Conservation (phyloP, 1,284 basidiomycete species). For the Neotropicomus parvogracilis region DNA sequence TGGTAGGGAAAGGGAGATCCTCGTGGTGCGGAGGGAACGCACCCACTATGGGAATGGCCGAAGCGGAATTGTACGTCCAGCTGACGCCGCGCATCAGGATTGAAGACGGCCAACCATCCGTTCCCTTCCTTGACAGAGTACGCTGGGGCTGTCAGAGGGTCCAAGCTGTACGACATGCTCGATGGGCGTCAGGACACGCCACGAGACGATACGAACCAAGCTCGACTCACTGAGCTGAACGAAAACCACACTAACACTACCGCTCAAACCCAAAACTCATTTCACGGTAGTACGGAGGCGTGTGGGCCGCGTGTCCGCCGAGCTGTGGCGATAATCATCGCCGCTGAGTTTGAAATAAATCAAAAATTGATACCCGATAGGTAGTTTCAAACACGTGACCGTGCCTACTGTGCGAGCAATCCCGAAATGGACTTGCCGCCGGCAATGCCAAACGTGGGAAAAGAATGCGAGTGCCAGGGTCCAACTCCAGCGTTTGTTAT, state of each 20-base stretch:
- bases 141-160: slow-evolving; percentile 30
- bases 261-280: no score
- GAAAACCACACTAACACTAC: no score
- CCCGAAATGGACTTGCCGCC: slow-evolving; percentile 33
- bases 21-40: slow-evolving; percentile 11
- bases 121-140: slow-evolving; percentile 37
- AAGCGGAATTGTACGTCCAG: slow-evolving; percentile 35
- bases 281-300: slow-evolving; percentile 7
- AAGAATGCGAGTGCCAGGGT: slow-evolving; percentile 33
- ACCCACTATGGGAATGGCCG: slow-evolving; percentile 31
- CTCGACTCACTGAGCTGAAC: slow-evolving; percentile 3
- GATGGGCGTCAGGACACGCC: slow-evolving; percentile 9
- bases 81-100: slow-evolving; percentile 34
- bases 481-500: slow-evolving; percentile 35
- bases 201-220: background rate
- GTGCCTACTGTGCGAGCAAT: slow-evolving; percentile 28
- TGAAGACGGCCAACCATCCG: slow-evolving; percentile 37
- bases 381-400: slow-evolving; percentile 27
- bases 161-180: slow-evolving; percentile 28
- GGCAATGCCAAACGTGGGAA: slow-evolving; percentile 37
- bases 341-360: slow-evolving; percentile 21
- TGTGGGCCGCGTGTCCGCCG: slow-evolving; percentile 2
- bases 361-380: slow-evolving; percentile 21
- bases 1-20: slow-evolving; percentile 2
- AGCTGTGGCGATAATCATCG: slow-evolving; percentile 17